phyloP scores from a whole-genome alignment of 768 basidiomycete genomes.

The Tulasnella sp. region DNA sequence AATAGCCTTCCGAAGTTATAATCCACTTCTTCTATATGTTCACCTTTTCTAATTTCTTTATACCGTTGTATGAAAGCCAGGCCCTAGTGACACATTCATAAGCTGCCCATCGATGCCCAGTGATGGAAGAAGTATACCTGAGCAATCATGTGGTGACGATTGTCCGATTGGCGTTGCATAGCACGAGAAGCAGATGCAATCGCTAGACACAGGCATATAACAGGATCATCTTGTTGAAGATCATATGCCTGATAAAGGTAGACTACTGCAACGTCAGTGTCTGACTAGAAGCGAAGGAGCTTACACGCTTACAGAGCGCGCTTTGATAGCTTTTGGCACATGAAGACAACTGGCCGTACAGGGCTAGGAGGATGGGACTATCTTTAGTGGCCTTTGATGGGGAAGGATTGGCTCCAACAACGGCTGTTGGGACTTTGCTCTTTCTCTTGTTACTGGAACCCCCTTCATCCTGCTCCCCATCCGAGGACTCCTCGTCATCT shows the following conservation, averaged over 20 bases:
- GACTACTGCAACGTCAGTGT: slow-evolving; percentile 40
- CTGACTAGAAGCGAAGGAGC: too few species aligned
- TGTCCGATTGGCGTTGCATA: slow-evolving; percentile 91
- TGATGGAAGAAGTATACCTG: slow-evolving; percentile 40
- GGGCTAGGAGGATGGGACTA: slow-evolving; percentile 59
- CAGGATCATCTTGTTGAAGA: slow-evolving; percentile 71
- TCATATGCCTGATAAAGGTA: slow-evolving; percentile 87
- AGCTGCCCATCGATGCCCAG: not conserved
- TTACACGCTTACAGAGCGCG: slow-evolving; percentile 65
- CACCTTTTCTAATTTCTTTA: slow-evolving; percentile 49
- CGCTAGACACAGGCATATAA: slow-evolving; percentile 75
- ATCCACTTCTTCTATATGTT: slow-evolving; percentile 66
- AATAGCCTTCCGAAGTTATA: slow-evolving; percentile 90
- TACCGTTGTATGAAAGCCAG: slow-evolving; percentile 82
- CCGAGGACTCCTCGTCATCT: slow-evolving; percentile 34
- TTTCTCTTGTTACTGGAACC: slow-evolving; percentile 22
- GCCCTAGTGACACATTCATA: slow-evolving; percentile 39
- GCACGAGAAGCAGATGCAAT: slow-evolving; percentile 83
- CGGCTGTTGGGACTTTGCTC: slow-evolving; percentile 28
- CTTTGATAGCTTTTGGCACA: slow-evolving; percentile 82
- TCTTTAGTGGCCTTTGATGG: slow-evolving; percentile 44
- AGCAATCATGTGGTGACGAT: slow-evolving; percentile 79
- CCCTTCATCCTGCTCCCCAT: slow-evolving; percentile 26
- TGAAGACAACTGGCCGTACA: slow-evolving; percentile 81
- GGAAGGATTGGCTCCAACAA: slow-evolving; percentile 31